Percentiles rank a stretch among this genome's conserved stretches.
phyloP scores from a whole-genome alignment of 257 asterid genomes.

The Solanum okadae region DNA sequence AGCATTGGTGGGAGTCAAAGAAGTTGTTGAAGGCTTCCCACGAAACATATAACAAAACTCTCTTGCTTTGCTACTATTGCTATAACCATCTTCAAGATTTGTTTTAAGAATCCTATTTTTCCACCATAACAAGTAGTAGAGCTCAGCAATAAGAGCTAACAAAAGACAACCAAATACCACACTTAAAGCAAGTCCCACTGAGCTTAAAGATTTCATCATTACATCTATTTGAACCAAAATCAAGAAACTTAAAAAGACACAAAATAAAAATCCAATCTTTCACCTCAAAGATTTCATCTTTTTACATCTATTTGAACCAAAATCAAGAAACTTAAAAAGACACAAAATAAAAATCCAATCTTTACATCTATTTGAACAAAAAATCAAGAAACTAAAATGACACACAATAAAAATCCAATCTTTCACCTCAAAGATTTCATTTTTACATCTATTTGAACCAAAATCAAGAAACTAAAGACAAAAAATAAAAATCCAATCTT shows the following conservation, averaged over 20 bases:
- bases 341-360: not conserved
- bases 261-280: not conserved
- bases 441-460: not conserved
- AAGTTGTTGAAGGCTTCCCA: slow-evolving; percentile 29
- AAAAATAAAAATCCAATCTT: not conserved
- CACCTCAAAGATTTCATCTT: slow-evolving; percentile 37
- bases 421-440: slow-evolving; percentile 44
- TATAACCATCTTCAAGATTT: slow-evolving; percentile 21
- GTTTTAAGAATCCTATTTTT: slow-evolving; percentile 27
- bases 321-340: not conserved
- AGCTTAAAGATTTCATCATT: slow-evolving; percentile 51
- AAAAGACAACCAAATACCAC: slow-evolving; percentile 58
- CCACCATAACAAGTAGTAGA: slow-evolving; percentile 67
- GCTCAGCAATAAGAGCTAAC: slow-evolving; percentile 49
- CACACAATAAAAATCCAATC: not conserved
- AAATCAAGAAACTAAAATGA: not conserved
- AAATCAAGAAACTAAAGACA: not conserved
- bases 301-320: not conserved
- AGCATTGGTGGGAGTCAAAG: not conserved
- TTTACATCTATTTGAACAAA: not conserved
- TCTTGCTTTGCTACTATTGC: slow-evolving; percentile 5
- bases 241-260: not conserved
- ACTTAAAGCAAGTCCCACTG: slow-evolving; percentile 51
- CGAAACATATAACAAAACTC: slow-evolving; percentile 17
- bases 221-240: not conserved